phyloP scores from a whole-genome alignment of 257 asterid species.

The Solanum infundibuliforme region DNA sequence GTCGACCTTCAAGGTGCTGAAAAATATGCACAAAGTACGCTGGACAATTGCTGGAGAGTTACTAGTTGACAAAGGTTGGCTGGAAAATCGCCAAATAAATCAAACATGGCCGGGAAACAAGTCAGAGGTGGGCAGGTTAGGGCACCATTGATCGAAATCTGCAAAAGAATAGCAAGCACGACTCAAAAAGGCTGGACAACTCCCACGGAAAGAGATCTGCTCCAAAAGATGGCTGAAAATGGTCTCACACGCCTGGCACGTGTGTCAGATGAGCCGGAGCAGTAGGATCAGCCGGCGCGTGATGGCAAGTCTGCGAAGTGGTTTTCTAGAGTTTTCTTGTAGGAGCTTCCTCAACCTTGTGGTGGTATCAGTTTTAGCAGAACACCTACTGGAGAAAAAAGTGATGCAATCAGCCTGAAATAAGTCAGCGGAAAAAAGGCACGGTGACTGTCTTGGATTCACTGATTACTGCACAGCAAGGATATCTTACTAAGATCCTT shows the following conservation, averaged over 20 bases:
- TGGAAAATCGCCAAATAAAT: neutral
- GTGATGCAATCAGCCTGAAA: neutral
- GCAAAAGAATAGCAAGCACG: neutral
- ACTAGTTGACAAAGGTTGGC: neutral
- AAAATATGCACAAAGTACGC: neutral
- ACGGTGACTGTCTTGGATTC: neutral
- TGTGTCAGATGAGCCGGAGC: neutral
- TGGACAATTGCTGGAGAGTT: neutral
- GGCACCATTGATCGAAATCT: neutral
- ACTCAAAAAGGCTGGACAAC: neutral
- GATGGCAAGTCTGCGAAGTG: neutral
- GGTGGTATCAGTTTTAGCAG: neutral
- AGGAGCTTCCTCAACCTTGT: neutral
- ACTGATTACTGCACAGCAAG: neutral
- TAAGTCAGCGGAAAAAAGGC: neutral
- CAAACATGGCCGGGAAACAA: neutral
- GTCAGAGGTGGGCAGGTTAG: neutral
- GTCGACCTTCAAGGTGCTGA: neutral
- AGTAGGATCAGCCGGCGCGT: neutral
- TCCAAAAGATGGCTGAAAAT: neutral
- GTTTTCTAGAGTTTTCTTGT: neutral
- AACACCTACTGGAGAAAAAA: neutral
- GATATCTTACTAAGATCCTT: neutral
- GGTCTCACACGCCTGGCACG: neutral
- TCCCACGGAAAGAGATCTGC: neutral